Conservation (phyloP, 805 yeast genomes). For the Starmerella khaoyaiensis region DNA sequence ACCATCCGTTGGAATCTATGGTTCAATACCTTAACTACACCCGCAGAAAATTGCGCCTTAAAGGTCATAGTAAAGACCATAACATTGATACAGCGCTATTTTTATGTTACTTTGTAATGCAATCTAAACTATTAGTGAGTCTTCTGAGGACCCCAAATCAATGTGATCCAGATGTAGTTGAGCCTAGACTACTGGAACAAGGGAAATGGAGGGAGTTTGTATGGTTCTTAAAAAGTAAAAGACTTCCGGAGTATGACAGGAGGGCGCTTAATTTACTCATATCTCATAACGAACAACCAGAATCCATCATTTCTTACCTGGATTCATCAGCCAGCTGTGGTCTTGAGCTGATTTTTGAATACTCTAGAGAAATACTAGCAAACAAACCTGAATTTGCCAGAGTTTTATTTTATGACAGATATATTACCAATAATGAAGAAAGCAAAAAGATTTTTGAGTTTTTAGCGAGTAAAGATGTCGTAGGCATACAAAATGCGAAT, state of each 20-base stretch:
- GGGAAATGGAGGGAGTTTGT: conserved; percentile 53
- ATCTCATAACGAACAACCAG: conserved; percentile 24
- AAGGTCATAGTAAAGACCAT: neutral
- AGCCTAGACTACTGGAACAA: conserved; percentile 35
- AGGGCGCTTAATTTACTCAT: conserved; percentile 53
- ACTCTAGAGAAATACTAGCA: conserved; percentile 40
- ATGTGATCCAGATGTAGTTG: conserved; percentile 56
- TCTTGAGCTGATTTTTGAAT: conserved; percentile 48
- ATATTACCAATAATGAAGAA: neutral
- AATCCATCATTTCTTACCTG: conserved; percentile 12
- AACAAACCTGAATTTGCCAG: conserved; percentile 30
- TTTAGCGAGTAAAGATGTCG: neutral
- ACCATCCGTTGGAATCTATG: conserved; percentile 12
- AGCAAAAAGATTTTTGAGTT: neutral
- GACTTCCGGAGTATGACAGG: conserved; percentile 34
- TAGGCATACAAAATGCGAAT: conserved; percentile 4
- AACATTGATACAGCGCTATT: conserved; percentile 67
- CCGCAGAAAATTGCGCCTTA: conserved; percentile 16
- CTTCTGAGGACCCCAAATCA: conserved; percentile 61
- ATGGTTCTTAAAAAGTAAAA: conserved; percentile 59
- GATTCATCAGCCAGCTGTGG: conserved; percentile 4
- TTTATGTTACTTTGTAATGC: conserved; percentile 53
- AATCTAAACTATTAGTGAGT: conserved; percentile 68
- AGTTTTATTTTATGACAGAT: conserved; percentile 44
- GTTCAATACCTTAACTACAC: conserved; percentile 13